Base-by-base conservation (phyloP, 129 eudicot species). In the Flaveria ramosissima region DNA sequence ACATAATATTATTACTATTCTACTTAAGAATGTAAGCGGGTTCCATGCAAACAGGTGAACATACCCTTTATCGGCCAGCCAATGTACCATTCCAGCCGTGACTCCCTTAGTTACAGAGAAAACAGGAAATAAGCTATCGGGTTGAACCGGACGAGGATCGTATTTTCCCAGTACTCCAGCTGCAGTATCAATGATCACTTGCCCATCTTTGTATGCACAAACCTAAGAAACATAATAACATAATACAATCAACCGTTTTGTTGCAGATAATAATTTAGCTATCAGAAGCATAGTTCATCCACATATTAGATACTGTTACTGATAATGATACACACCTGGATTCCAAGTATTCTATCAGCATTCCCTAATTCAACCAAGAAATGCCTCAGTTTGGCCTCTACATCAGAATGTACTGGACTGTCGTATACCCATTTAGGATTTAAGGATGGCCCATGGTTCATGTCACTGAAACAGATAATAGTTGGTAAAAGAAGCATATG, bases 131-230 rank as follows among this genome's bases (percentile, higher is more conserved):
- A 93, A 81, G 70, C 88, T 89, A 87, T 93, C 98, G 14, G 89
- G 96, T 81, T 93, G 98, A 83, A 93, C 98, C 17, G 98, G 92
- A 60, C 98, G 94, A 50, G 98, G 97, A 74, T 91, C 98, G 66
- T 90, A 91, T 86, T 85, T 87, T 72, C 98, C 98, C 70, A 93
- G 88, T 52, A 75, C 90, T 70, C 98, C 98, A 78, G 98, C 98
- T 79, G 97, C 86, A 57, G 98, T 93, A 82, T 93, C 98, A 83
- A 94, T 89, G 36, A 91, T 91, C 70, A 94, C 98, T 89, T 87
- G 81, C 67, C 98, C 98, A 53, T 90, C 96, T 87, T 93, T 93
- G 78, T 93, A 93, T 67, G 97, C 98, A 86, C 98, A 93, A 68
- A 93, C 91, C 98, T 86, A 84, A 27, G 6, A 73, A 68, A 32